phyloP scores from a whole-genome alignment of 176 grass and related monocot genomes.

The Tillandsia leiboldiana region DNA sequence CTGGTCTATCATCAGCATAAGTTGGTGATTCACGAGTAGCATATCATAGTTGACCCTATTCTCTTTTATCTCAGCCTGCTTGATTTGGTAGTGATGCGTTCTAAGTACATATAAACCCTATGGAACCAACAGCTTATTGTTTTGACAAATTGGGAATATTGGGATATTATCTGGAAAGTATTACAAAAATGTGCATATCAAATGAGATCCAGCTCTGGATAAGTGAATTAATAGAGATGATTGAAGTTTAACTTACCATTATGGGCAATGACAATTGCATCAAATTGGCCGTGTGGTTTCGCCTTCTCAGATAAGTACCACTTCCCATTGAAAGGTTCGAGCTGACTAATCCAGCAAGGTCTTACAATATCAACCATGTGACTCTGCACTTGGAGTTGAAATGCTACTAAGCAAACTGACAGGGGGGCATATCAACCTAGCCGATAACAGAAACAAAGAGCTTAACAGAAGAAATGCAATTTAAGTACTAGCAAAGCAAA shows the following conservation, averaged over 20 bases:
- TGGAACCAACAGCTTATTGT: too few species aligned
- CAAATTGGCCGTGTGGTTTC: conserved; percentile 60
- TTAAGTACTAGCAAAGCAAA: not conserved
- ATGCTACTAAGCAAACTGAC: conserved; percentile 22
- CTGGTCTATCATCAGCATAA: too few species aligned
- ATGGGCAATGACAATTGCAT: conserved; percentile 81
- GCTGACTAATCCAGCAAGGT: conserved; percentile 84
- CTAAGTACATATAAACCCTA: too few species aligned
- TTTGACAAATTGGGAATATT: too few species aligned
- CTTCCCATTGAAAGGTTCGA: conserved; percentile 71
- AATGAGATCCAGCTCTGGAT: too few species aligned
- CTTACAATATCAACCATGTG: conserved; percentile 47
- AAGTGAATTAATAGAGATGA: conserved; percentile 10
- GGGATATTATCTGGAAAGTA: not conserved
- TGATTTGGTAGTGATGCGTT: too few species aligned
- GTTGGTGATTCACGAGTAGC: too few species aligned
- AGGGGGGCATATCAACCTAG: not conserved
- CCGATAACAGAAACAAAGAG: conserved; percentile 9
- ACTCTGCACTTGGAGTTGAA: conserved; percentile 36
- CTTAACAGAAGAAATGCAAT: not conserved
- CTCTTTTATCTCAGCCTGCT: too few species aligned
- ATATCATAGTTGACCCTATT: too few species aligned
- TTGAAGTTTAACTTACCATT: conserved; percentile 47
- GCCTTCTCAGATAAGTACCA: conserved; percentile 85
- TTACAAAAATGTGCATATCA: not conserved